These are phyloP conservation scores for Alternaria viburni DNA, from an alignment of 2,329 filamentous ascomycete species.

Conservation along the genomic window DNA sequence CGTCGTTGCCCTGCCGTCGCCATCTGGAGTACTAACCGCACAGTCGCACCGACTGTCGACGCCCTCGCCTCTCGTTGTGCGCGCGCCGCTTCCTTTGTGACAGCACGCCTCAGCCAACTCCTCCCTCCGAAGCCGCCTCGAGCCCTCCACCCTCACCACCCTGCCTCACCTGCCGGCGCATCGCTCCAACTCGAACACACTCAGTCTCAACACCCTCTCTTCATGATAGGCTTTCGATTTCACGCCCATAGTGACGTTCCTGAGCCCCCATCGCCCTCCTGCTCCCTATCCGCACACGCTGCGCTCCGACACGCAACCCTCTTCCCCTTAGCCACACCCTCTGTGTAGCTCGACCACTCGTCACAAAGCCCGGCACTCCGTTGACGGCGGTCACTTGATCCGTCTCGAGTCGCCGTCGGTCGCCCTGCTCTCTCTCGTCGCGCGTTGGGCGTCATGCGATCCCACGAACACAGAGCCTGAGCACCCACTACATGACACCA, in stretches of 20 bases:
- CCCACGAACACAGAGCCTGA: slow-evolving; percentile 47
- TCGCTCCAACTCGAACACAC: slow-evolving; percentile 23
- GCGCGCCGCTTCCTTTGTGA: slow-evolving; percentile 39
- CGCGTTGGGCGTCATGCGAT: slow-evolving; percentile 52
- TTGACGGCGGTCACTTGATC: slow-evolving; percentile 28
- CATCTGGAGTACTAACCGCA: slow-evolving; percentile 16
- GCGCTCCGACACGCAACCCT: slow-evolving; percentile 38
- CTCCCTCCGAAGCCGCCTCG: slow-evolving; percentile 34
- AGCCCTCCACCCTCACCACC: slow-evolving; percentile 26
- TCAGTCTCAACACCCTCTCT: slow-evolving; percentile 18
- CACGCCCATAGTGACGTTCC: slow-evolving; percentile 23
- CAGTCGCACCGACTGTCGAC: slow-evolving; percentile 24
- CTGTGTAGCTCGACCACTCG: slow-evolving; percentile 10
- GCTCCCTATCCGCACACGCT: slow-evolving; percentile 22
- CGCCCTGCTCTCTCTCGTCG: slow-evolving; percentile 36
- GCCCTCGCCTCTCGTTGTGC: slow-evolving; percentile 17
- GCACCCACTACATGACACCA: slow-evolving; percentile 38
- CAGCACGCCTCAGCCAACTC: slow-evolving; percentile 22
- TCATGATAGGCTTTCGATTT: slow-evolving; percentile 25
- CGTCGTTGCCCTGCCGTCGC: slow-evolving; percentile 19
- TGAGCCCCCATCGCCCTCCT: slow-evolving; percentile 30
- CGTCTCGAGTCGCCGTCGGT: slow-evolving; percentile 32
- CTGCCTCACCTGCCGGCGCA: slow-evolving; percentile 32
- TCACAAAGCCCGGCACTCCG: slow-evolving; percentile 15
- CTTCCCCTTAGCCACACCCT: slow-evolving; percentile 25